phyloP scores from a whole-genome alignment of 2,329 filamentous ascomycete species.

The Diaporthe caulivora region DNA sequence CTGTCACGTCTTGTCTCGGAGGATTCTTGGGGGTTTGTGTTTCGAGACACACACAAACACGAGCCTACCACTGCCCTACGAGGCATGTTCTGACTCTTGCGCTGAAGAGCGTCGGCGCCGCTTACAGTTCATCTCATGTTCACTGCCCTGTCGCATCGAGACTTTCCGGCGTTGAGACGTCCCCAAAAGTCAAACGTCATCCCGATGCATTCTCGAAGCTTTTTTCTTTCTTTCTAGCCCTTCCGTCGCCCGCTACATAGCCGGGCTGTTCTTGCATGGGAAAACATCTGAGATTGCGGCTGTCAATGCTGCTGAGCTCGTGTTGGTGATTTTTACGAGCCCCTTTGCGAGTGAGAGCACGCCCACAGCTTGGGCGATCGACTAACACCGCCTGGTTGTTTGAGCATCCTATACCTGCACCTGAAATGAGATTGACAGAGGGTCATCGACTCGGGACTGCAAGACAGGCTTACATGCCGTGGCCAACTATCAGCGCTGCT shows the following conservation, averaged over 20 bases:
- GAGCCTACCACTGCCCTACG: conserved; percentile 17
- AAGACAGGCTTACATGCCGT: background rate
- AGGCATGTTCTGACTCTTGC: conserved; percentile 2
- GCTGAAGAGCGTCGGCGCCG: background rate
- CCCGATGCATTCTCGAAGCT: conserved; percentile 18
- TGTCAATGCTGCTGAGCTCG: conserved; percentile 7
- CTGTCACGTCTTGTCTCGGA: conserved; percentile 31
- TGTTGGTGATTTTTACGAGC: conserved; percentile 1
- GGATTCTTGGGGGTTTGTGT: conserved; percentile 1
- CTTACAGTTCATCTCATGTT: conserved; percentile 29
- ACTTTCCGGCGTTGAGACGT: conserved; percentile 1
- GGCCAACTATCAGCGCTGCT: background rate
- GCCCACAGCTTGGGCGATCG: background rate
- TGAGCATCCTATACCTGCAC: conserved; percentile 9
- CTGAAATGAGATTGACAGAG: conserved; percentile 22
- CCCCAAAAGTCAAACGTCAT: background rate
- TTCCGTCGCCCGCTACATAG: background rate
- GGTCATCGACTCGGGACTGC: background rate
- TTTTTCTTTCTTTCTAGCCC: background rate
- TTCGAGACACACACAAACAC: conserved; percentile 8
- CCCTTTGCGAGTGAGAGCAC: background rate
- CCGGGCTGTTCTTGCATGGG: background rate
- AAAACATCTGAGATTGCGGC: conserved; percentile 8
- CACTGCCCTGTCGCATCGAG: conserved; percentile 2
- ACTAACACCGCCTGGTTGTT: conserved; percentile 23